phyloP scores from a whole-genome alignment of 306 rosid species.

The Rosa chinensis region DNA sequence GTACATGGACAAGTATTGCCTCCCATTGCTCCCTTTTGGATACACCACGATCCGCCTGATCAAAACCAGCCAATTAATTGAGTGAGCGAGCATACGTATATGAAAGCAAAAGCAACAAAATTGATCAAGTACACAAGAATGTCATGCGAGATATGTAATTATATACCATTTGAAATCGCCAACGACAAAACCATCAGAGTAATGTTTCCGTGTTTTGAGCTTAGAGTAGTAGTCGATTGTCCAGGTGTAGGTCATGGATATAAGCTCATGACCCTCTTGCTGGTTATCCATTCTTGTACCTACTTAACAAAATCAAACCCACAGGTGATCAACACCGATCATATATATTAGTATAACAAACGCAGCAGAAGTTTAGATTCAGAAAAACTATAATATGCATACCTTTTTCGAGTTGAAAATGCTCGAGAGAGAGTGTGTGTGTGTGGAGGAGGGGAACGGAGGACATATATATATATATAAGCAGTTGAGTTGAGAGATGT shows the following conservation, averaged over 20 bases:
- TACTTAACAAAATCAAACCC: not conserved
- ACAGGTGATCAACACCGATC: not conserved
- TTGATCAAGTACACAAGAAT: no score
- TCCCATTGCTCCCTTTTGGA: conserved; percentile 19
- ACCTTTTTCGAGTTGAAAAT: no score
- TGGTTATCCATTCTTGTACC: not conserved
- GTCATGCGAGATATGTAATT: no score
- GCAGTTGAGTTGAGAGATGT: not conserved
- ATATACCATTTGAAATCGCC: conserved; percentile 18
- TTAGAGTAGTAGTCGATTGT: conserved; percentile 4
- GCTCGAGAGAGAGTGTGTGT: no score
- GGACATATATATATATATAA: no score
- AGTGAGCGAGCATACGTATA: not conserved
- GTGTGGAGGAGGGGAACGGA: no score
- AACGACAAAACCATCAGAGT: conserved; percentile 11
- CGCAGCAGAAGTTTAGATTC: no score
- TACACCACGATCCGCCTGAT: conserved; percentile 16
- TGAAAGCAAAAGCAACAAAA: not conserved
- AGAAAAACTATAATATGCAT: no score
- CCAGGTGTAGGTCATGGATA: conserved; percentile 17
- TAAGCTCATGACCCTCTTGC: conserved; percentile 2
- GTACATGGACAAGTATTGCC: conserved; percentile 15
- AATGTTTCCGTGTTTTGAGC: conserved; percentile 18
- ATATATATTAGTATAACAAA: no score
- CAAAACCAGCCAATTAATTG: not conserved